These are phyloP conservation scores for Gloeopeniophorella convolvens DNA, from an alignment of 768 basidiomycete genomes.

Conservation along the genomic window DNA sequence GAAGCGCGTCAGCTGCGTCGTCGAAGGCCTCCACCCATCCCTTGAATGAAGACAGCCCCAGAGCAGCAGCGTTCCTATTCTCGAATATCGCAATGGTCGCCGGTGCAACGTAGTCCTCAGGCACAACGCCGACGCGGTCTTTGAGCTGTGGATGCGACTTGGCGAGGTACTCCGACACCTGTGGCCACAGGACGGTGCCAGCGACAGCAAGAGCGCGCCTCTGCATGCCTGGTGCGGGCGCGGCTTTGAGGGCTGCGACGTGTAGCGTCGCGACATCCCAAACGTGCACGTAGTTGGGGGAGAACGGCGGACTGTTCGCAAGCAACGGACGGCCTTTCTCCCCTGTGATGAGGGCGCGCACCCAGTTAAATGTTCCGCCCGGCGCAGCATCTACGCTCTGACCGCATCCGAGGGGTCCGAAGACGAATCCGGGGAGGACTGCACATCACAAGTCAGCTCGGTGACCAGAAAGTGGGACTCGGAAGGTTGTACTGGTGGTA, in stretches of 20 bases:
- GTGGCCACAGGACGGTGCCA: not conserved
- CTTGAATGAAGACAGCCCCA: too few relatives aligned
- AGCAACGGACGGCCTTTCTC: not conserved
- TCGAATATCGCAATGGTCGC: too few relatives aligned
- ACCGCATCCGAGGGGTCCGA: not conserved
- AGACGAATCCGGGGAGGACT: not conserved
- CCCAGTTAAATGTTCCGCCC: too few relatives aligned
- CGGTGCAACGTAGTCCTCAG: not conserved
- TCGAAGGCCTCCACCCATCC: not conserved
- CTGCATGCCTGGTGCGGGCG: not conserved
- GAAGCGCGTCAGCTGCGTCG: not conserved
- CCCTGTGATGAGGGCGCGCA: not conserved
- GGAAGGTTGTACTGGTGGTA: not conserved
- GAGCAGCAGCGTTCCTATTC: too few relatives aligned
- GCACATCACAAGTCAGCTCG: not conserved
- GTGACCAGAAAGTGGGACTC: not conserved
- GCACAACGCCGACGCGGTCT: not conserved
- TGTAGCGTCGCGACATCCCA: not conserved
- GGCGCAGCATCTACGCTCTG: not conserved
- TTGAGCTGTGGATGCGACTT: not conserved
- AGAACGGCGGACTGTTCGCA: not conserved
- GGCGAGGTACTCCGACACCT: not conserved
- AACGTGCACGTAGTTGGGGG: not conserved
- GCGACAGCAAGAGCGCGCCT: not conserved
- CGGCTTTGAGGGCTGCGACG: not conserved